Conservation (phyloP, 1,284 basidiomycete species). For the Tausonia pullulans region DNA sequence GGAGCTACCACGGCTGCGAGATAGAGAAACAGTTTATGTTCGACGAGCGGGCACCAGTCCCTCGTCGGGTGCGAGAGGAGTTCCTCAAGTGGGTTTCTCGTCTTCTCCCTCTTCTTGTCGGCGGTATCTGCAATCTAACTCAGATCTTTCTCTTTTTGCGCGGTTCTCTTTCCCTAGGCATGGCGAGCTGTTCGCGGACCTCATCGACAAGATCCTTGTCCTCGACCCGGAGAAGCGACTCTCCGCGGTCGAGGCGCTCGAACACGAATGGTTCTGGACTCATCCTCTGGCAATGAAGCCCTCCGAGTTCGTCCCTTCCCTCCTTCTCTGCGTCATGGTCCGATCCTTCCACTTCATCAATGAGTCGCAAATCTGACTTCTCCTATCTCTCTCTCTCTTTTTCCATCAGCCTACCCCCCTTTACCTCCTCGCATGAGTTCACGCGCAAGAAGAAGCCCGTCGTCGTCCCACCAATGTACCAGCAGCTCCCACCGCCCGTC, state of each 20-base stretch:
- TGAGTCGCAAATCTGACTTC: too few species aligned
- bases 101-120: not conserved
- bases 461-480: too few species aligned
- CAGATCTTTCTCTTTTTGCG: too few species aligned
- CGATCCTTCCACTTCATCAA: not conserved
- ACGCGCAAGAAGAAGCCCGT: conserved; percentile 5
- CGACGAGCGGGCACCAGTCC: not conserved
- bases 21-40: not conserved
- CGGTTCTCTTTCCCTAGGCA: not conserved
- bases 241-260: conserved; percentile 40
- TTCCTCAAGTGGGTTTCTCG: not conserved
- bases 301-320: conserved; percentile 48
- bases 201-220: conserved; percentile 38
- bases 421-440: conserved; percentile 12
- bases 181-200: conserved; percentile 24
- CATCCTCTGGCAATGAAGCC: conserved; percentile 74
- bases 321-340: not conserved
- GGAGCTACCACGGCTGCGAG: conserved; percentile 53
- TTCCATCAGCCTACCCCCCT: conserved; percentile 1
- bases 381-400: not conserved
- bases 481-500: too few species aligned
- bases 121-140: not conserved
- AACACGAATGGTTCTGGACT: conserved; percentile 54
- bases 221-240: conserved; percentile 43
- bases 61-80: not conserved